phyloP scores from a whole-genome alignment of 1,284 basidiomycete genomes.

The Sanghuangporus weigelae region DNA sequence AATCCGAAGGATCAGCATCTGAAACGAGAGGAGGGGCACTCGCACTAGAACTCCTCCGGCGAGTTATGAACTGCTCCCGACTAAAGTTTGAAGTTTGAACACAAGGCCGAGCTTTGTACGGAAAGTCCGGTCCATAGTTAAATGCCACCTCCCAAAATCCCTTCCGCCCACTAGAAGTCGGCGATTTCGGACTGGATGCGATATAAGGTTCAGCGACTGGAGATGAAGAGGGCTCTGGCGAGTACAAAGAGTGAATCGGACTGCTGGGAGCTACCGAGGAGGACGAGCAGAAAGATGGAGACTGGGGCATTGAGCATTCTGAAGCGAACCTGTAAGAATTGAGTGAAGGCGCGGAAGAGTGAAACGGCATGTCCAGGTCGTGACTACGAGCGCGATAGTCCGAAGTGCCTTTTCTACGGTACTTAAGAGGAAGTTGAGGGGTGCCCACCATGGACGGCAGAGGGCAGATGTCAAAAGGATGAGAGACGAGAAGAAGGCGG shows the following conservation, averaged over 20 bases:
- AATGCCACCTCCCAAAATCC: constrained; percentile 17
- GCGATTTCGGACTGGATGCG: constrained; percentile 15
- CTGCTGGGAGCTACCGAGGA: constrained; percentile 14
- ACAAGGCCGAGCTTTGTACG: constrained; percentile 10
- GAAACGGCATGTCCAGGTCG: constrained; percentile 9
- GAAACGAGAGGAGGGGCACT: constrained; percentile 14
- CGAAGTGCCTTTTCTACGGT: constrained; percentile 9
- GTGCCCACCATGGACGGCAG: constrained; percentile 13
- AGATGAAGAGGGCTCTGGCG: constrained; percentile 17
- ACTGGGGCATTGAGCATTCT: constrained; percentile 8
- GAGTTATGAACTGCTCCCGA: constrained; percentile 6
- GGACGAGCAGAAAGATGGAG: constrained; percentile 11
- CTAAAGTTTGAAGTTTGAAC: background rate
- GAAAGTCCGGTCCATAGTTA: constrained; percentile 16
- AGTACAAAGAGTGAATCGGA: constrained; percentile 11
- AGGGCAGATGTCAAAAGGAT: background rate
- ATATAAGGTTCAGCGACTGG: constrained; percentile 9
- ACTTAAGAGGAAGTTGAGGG: constrained; percentile 14
- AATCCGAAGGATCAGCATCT: constrained; percentile 15
- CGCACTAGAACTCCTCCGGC: constrained; percentile 8
- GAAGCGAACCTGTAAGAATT: constrained; percentile 3
- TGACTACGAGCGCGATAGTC: constrained; percentile 3
- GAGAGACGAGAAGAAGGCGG: background rate
- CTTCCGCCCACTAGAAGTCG: background rate
- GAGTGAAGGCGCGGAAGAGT: background rate